A percentile compares a stretch with the other conserved stretches of the same genome.
Evolutionary conservation across 1,284 basidiomycete species (phyloP).

Genomic region (Leccinum angustisporum): DNA sequence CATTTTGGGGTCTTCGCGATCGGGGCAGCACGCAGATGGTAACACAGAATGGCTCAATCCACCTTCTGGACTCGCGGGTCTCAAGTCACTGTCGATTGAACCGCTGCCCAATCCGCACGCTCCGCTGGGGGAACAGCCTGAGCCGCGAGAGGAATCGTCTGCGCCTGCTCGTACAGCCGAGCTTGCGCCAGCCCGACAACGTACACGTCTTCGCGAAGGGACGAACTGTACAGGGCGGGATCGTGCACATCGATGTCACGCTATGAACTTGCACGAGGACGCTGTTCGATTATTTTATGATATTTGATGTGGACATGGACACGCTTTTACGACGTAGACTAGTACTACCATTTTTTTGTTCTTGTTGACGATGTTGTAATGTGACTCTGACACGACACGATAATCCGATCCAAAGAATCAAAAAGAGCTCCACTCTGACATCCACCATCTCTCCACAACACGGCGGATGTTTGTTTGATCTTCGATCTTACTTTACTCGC

Average conservation of each 20-base stretch:
- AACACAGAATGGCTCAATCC: conserved; percentile 27
- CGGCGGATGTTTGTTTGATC: conserved; percentile 2
- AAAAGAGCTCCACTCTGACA: conserved; percentile 4
- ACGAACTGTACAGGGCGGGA: conserved; percentile 21
- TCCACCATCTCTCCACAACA: neutral
- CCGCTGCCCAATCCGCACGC: conserved; percentile 26
- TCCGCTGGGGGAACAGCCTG: conserved; percentile 15
- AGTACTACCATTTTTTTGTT: neutral
- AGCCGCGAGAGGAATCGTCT: neutral
- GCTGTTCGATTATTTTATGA: conserved; percentile 13
- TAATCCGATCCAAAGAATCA: conserved; percentile 34
- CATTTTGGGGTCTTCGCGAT: conserved; percentile 10
- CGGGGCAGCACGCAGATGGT: conserved; percentile 13
- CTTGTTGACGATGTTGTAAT: neutral
- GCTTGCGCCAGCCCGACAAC: conserved; percentile 2
- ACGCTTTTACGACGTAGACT: neutral
- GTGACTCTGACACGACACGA: conserved; percentile 11
- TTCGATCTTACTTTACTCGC: too few relatives aligned
- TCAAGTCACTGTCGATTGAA: conserved; percentile 17
- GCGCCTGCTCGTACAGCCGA: neutral
- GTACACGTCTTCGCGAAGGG: conserved; percentile 24
- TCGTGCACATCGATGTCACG: conserved; percentile 31
- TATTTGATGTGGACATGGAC: conserved; percentile 9
- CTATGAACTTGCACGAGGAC: conserved; percentile 15
- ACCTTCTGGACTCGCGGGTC: conserved; percentile 26